Conservation (phyloP, 768 basidiomycete species). For the Cubamyces lactineus region DNA sequence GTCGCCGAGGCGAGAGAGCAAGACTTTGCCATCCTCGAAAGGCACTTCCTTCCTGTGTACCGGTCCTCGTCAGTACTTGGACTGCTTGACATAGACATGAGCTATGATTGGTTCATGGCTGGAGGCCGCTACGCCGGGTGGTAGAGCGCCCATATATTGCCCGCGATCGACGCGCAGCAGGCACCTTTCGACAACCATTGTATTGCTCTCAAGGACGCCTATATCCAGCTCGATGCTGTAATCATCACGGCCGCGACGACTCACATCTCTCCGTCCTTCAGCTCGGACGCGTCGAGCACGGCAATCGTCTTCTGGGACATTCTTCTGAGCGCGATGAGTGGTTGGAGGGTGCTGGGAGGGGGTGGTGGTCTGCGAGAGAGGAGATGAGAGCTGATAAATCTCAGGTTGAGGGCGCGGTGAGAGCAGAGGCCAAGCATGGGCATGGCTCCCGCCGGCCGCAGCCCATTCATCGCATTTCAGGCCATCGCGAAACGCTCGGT, state of each 20-base stretch:
- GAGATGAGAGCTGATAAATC: constrained; percentile 9
- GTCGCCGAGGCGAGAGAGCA: constrained; percentile 75
- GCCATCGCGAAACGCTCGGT: constrained; percentile 13
- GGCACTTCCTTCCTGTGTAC: constrained; percentile 75
- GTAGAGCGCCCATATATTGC: neutral
- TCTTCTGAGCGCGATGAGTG: constrained; percentile 7
- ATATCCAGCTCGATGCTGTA: neutral
- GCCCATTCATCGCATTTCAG: neutral
- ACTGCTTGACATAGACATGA: neutral
- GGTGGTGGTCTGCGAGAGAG: constrained; percentile 19
- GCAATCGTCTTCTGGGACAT: constrained; percentile 48
- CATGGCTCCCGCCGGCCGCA: neutral
- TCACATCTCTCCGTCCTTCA: constrained; percentile 60
- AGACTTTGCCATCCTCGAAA: constrained; percentile 80
- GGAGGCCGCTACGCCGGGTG: no score
- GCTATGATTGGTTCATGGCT: neutral
- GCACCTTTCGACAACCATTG: neutral
- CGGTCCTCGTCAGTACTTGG: neutral
- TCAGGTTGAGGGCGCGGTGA: constrained; percentile 6
- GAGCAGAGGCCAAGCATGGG: constrained; percentile 19
- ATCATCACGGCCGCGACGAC: constrained; percentile 23
- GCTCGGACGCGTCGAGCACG: constrained; percentile 50
- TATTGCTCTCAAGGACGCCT: no score
- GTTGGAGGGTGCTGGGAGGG: neutral
- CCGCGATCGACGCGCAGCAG: neutral